These are phyloP conservation scores for Trifolium repens DNA, from an alignment of 306 rosid genomes.

Conservation along the genomic window DNA sequence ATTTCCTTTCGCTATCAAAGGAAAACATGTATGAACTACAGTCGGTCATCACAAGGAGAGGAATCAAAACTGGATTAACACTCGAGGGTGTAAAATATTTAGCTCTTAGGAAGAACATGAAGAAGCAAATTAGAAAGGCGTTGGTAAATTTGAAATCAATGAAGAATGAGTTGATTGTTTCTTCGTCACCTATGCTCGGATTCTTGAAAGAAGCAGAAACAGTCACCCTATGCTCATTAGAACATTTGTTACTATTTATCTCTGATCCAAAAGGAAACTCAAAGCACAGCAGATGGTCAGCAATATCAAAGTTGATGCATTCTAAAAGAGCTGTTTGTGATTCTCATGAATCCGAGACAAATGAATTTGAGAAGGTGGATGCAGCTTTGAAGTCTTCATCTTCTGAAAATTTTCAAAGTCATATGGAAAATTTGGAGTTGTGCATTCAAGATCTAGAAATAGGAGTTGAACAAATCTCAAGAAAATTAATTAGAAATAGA, in stretches of 20 bases:
- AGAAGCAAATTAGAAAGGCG: conserved; percentile 41
- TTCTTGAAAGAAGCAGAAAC: conserved; percentile 42
- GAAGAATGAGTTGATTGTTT: conserved; percentile 18
- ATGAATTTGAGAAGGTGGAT: conserved; percentile 43
- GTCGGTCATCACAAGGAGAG: conserved; percentile 39
- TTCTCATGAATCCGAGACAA: conserved; percentile 22
- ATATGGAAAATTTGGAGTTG: no score
- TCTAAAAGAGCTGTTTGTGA: conserved; percentile 39
- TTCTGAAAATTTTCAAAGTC: conserved; percentile 23
- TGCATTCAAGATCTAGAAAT: no score
- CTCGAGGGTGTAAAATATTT: conserved; percentile 38
- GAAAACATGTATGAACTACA: conserved; percentile 41
- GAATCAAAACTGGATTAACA: conserved; percentile 24
- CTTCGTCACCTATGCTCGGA: conserved; percentile 25
- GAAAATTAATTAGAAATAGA: no score
- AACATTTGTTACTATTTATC: conserved; percentile 37
- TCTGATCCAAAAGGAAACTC: conserved; percentile 34
- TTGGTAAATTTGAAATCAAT: conserved; percentile 38
- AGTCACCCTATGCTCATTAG: conserved; percentile 38
- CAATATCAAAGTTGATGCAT: conserved; percentile 39
- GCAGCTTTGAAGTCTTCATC: conserved; percentile 28
- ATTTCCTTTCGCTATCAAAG: conserved; percentile 41
- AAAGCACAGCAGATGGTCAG: conserved; percentile 42
- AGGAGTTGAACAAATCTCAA: no score
- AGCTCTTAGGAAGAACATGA: conserved; percentile 34